Evolutionary conservation across 768 basidiomycete species (phyloP), one percentile per base, ranked within the genome.

Genomic region (Mycena indigotica): DNA sequence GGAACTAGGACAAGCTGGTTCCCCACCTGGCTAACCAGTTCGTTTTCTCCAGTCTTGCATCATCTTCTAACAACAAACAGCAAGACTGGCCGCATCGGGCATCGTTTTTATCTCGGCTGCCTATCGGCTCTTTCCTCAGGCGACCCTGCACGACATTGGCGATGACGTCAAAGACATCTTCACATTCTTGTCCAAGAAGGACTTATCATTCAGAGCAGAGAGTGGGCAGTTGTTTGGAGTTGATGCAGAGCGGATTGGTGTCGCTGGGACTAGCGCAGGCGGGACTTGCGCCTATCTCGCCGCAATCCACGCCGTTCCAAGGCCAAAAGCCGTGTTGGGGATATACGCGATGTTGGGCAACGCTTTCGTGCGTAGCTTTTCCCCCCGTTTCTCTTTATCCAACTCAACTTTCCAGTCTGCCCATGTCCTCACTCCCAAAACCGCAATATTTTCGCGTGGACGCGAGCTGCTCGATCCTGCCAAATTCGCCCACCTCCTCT

Each of bases 301-400:
- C 17, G 84, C 80, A 10, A 71, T 79, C 30, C 79, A 87, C 63
- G 81, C 77, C 4, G 57, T 64, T 0, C 86, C 85, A 0, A 81
- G 75, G 53, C 85, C 85, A 0, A 80, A 73, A 55, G 85, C 79
- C 0, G 54, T 87, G 2, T 61, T 88, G 0, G 83, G 81, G 1
- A 59, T 88, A 62, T 88, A 87, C 68, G 85, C 81, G 0, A 79
- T 84, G 77, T 85, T 85, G n/a, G 87, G 86, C 0, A 69, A 87
- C 55, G 76, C 84, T 55, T 65, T 87, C 30, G 80, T 80, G 45
- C 46, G 76, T 68, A 13, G 45, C 5, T 26, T 6, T n/a, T 16
- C 39, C 6, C 49, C 21, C 24, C 40, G 19, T 46, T 19, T 41
- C 10, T 25, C 16, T 28, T 21, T 53, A 41, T 16, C 26, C 55